Evolutionary conservation across 805 yeast species (phyloP), one percentile per base, ranked within the genome.

Genomic region (Candida caryicola): DNA sequence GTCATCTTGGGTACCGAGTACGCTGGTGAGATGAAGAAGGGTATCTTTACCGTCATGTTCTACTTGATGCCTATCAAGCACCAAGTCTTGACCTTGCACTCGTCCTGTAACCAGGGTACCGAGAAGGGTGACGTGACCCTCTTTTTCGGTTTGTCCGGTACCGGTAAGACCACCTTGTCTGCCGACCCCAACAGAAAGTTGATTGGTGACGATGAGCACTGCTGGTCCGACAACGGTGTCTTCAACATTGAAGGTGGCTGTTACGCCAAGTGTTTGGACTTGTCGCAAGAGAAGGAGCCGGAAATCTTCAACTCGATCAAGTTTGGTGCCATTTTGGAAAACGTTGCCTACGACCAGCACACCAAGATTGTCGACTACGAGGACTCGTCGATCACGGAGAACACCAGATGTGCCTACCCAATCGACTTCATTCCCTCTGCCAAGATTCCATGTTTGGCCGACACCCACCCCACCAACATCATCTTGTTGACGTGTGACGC

Each of bases 221-320:
- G 98, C 75, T 91, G 99, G 99, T 86, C 97, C 14, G 95, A 91
- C 68, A 74, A 85, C 52, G 99, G 99, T 72, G 97, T 91, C 43
- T 91, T 91, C 82, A 93, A 93, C 79, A 90, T 91, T 58, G 99
- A 91, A 74, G 99, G 99, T 68, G 99, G 99, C 51, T 91, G 99
- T 76, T 91, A 91, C 74, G 98, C 98, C 57, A 91, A 91, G 73
- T 90, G 97, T 74, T 74, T 91, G 50, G 96, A 87, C 57, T 76
- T 91, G 50, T 72, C 87, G 36, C 82, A 74, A 49, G 97, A 87
- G 70, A 91, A 85, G 71, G 99, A 91, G 75, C 99, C 99, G 36
- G 99, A 91, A 73, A 91, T 91, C 64, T 93, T 81, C 78, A 80
- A 88, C 66, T 95, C 98, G 32, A 86, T 91, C 69, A 84, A 77